Evolutionary conservation across 805 yeast species (phyloP).

Genomic region (Barnettozyma sucrosica): DNA sequence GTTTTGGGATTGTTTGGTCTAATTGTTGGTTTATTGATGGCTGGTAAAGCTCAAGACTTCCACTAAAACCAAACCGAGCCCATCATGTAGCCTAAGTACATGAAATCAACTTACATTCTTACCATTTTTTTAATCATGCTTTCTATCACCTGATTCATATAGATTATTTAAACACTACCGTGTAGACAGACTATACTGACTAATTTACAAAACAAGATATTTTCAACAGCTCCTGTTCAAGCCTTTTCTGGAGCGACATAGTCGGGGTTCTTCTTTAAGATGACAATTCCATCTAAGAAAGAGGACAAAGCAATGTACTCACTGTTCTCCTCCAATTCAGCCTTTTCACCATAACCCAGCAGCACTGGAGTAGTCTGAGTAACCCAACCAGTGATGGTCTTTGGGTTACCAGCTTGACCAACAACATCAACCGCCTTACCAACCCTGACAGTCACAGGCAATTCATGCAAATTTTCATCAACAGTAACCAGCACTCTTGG

Average conservation of each 20-base stretch:
- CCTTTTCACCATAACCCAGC: conserved; percentile 90
- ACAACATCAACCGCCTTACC: conserved; percentile 99
- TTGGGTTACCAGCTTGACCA: conserved; percentile 99
- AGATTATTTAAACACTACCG: neutral
- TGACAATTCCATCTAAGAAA: conserved; percentile 88
- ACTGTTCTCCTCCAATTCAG: conserved; percentile 86
- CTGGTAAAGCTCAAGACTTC: conserved; percentile 90
- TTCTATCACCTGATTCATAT: neutral
- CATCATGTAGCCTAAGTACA: neutral
- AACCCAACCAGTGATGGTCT: conserved; percentile 99
- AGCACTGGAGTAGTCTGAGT: conserved; percentile 97
- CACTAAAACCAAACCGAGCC: conserved; percentile 32
- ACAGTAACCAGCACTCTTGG: conserved; percentile 93
- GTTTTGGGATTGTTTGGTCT: conserved; percentile 93
- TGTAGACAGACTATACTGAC: neutral
- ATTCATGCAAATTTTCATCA: conserved; percentile 71
- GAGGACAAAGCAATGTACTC: conserved; percentile 81
- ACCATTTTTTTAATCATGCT: neutral
- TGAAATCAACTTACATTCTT: neutral
- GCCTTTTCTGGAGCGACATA: conserved; percentile 52
- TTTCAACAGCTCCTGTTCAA: neutral
- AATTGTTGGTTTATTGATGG: conserved; percentile 95
- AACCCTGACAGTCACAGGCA: conserved; percentile 94
- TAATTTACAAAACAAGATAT: neutral
- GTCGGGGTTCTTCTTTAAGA: conserved; percentile 86